Evolutionary conservation across 2,329 filamentous ascomycete species (phyloP), one percentile per base, ranked within the genome.

Genomic region (Fusarium ramigenum): DNA sequence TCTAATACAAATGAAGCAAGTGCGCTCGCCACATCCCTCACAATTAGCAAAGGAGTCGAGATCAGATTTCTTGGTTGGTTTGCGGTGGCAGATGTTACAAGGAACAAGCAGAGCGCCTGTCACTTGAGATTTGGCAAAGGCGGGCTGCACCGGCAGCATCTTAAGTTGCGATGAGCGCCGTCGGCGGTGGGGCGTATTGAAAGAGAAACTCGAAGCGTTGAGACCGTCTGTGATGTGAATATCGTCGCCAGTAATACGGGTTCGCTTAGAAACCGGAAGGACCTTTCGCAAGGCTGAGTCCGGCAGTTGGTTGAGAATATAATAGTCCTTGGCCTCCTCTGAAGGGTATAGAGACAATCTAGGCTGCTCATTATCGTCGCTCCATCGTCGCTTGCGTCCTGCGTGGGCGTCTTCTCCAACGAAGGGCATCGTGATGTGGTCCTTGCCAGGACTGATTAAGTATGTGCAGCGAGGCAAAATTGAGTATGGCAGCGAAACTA

Each of bases 1-100:
- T 32, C 92, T 83, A 49, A 92, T 87, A 78, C 92, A 93, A n/a
- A 93, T 85, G 77, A 88, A 93, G 78, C 92, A 93, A 1, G 91
- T 89, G 46, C 90, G 85, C 70, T 87, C 83, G 15, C 85, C 84
- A 77, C 92, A 93, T 19, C 88, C 86, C 73, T 88, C 83, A 79
- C 92, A 93, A 75, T 90, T 85, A 52, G 90, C 87, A 77, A 90
- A 93, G 15, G 88, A 89, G 79, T 92, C 90, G 39, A 93, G 85
- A 63, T 93, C 90, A 10, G 86, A 86, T 78, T 89, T 92, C 74
- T 89, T 89, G 59, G 86, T 91, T 4, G 92, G 92, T 60, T 87
- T 87, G 46, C 90, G 87, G 75, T 88, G 87, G 84, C 92, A 93
- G 71, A 93, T 88, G 81, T 93, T 90, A 79, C 92, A 93, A 1